Conservation (phyloP, 2,329 filamentous ascomycete species). For the Thermothelomyces thermophilus region DNA sequence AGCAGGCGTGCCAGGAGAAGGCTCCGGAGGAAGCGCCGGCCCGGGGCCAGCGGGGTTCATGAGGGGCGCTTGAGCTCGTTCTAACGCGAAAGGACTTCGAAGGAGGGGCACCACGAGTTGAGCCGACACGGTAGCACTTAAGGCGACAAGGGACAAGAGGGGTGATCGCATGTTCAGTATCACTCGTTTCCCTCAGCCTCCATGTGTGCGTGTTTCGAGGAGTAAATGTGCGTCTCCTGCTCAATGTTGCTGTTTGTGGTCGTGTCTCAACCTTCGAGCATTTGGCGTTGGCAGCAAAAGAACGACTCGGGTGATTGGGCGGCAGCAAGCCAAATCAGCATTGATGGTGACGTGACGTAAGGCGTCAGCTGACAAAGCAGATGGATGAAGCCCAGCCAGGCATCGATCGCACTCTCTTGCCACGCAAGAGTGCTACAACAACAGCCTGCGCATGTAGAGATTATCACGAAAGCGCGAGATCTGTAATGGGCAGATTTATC, state of each 20-base stretch:
- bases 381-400: not conserved
- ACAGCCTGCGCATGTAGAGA: too few species aligned
- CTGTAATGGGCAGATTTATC: too few species aligned
- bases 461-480: too few species aligned
- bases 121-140: slow-evolving; percentile 21
- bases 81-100: slow-evolving; percentile 13
- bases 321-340: not conserved
- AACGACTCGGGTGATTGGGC: slow-evolving; percentile 5
- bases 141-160: slow-evolving; percentile 13
- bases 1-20: slow-evolving; percentile 25
- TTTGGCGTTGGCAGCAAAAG: not conserved
- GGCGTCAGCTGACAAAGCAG: slow-evolving; percentile 15
- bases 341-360: slow-evolving; percentile 15
- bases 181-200: not conserved
- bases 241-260: not conserved
- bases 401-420: not conserved
- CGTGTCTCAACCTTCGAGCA: not conserved
- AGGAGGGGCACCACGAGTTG: slow-evolving; percentile 24
- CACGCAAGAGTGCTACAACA: not conserved
- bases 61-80: slow-evolving; percentile 28
- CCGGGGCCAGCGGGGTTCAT: slow-evolving; percentile 28
- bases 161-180: slow-evolving; percentile 17
- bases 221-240: not conserved
- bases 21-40: slow-evolving; percentile 24
- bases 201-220: not conserved